A percentile compares a stretch with the other conserved stretches of the same genome.
These are phyloP conservation scores for Blumeria graminis DNA, from an alignment of 2,329 filamentous ascomycete genomes.

Conservation along the genomic window DNA sequence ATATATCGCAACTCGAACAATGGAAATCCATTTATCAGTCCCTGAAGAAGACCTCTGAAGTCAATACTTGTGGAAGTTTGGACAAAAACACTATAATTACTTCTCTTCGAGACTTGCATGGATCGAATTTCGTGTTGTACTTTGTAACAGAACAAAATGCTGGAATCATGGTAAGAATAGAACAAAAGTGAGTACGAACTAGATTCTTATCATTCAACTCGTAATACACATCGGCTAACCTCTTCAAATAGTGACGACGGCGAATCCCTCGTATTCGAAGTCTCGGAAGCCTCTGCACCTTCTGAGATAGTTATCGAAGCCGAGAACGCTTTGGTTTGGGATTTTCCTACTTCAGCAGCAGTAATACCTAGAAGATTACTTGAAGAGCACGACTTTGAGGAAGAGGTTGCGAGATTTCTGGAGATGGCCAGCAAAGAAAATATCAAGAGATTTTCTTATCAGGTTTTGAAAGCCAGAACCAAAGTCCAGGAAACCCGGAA, in stretches of 20 bases:
- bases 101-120: background rate
- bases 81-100: background rate
- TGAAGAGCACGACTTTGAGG: conserved; percentile 20
- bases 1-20: background rate
- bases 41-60: background rate
- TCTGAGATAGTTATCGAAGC: conserved; percentile 27
- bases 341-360: conserved; percentile 31
- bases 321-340: conserved; percentile 27
- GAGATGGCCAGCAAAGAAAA: conserved; percentile 29
- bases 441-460: conserved; percentile 26
- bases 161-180: conserved; percentile 19
- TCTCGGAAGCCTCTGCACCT: conserved; percentile 31
- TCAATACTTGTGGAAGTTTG: background rate
- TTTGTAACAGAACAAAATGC: conserved; percentile 24
- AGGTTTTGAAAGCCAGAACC: conserved; percentile 24
- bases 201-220: background rate
- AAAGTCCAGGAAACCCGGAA: conserved; percentile 29
- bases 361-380: conserved; percentile 20
- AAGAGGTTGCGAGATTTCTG: conserved; percentile 25
- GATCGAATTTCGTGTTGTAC: conserved; percentile 16
- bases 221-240: conserved; percentile 4
- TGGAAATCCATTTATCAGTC: conserved; percentile 1
- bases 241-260: conserved; percentile 6
- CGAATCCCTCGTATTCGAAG: conserved; percentile 25
- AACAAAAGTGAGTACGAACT: conserved; percentile 14